These are phyloP conservation scores for Diutina scorzettiae DNA, from an alignment of 1,139 yeast genomes.

Conservation along the genomic window DNA sequence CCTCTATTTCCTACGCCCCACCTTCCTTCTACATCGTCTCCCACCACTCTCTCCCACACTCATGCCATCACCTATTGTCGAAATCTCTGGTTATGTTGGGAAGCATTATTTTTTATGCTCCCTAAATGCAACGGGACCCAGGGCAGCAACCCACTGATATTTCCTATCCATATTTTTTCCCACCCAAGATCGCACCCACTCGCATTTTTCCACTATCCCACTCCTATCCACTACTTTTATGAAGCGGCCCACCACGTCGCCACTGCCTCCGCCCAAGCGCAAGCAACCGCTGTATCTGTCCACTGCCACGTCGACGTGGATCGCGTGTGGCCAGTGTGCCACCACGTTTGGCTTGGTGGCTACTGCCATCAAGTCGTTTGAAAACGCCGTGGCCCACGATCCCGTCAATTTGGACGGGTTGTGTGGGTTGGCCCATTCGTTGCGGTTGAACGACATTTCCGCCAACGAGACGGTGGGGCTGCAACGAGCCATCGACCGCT, in stretches of 20 bases:
- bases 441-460: constrained; percentile 26
- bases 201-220: too few relatives aligned
- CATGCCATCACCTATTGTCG: too few relatives aligned
- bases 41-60: too few relatives aligned
- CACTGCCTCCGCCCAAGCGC: constrained; percentile 1
- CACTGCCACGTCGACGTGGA: constrained; percentile 33
- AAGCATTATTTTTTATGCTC: too few relatives aligned
- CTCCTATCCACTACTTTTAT: background rate
- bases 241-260: background rate
- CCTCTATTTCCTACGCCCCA: background rate
- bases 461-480: constrained; percentile 28
- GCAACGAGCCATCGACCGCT: constrained; percentile 30
- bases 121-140: too few relatives aligned
- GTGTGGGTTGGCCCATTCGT: constrained; percentile 28
- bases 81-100: too few relatives aligned
- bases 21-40: background rate
- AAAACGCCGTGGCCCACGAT: constrained; percentile 31
- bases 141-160: too few relatives aligned
- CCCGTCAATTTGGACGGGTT: constrained; percentile 31
- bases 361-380: constrained; percentile 34
- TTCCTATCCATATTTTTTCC: background rate
- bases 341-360: constrained; percentile 26
- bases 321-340: constrained; percentile 40
- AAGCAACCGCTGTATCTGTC: background rate
- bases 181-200: too few relatives aligned